A percentile compares a stretch with the other conserved stretches of the same genome.
Evolutionary conservation across 352 stramenopile genomes (phyloP).

Genomic region (Phytophthora constricta): DNA sequence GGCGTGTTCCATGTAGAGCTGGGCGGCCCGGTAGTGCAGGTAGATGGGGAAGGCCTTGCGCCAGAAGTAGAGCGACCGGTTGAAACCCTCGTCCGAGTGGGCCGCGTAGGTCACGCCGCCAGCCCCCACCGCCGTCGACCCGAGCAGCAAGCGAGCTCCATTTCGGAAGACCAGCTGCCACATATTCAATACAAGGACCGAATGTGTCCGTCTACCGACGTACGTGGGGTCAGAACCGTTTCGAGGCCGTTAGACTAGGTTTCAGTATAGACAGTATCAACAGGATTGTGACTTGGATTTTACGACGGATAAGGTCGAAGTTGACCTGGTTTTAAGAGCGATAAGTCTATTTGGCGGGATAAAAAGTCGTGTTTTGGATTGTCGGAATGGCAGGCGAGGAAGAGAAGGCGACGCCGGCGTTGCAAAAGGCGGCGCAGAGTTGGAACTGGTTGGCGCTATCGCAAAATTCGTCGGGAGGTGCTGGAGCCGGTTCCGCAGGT

Average conservation of each 20-base stretch:
- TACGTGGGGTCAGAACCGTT: constrained; percentile 1
- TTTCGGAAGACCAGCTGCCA: constrained; percentile 63
- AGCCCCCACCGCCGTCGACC: constrained; percentile 49
- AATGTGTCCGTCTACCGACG: no score
- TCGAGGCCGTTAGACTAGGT: no score
- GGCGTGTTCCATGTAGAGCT: constrained; percentile 76
- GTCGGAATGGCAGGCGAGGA: no score
- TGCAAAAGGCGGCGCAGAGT: constrained; percentile 24
- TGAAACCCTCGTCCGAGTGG: constrained; percentile 82
- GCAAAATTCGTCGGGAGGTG: constrained; percentile 22
- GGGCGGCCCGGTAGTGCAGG: constrained; percentile 75
- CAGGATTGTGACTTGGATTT: no score
- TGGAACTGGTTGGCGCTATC: constrained; percentile 68
- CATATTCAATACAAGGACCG: no score
- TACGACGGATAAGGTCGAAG: neutral
- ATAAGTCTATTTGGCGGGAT: no score
- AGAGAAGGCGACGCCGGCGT: constrained; percentile 4
- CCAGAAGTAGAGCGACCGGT: constrained; percentile 86
- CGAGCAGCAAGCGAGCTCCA: constrained; percentile 64
- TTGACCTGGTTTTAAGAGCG: neutral
- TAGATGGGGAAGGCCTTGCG: constrained; percentile 90
- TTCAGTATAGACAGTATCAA: no score
- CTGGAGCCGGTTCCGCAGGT: constrained; percentile 15
- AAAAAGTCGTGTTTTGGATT: no score
- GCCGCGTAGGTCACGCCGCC: constrained; percentile 63